Base-by-base conservation (phyloP, 495 filamentous ascomycete species). In the Hyphodiscus hymeniophilus region DNA sequence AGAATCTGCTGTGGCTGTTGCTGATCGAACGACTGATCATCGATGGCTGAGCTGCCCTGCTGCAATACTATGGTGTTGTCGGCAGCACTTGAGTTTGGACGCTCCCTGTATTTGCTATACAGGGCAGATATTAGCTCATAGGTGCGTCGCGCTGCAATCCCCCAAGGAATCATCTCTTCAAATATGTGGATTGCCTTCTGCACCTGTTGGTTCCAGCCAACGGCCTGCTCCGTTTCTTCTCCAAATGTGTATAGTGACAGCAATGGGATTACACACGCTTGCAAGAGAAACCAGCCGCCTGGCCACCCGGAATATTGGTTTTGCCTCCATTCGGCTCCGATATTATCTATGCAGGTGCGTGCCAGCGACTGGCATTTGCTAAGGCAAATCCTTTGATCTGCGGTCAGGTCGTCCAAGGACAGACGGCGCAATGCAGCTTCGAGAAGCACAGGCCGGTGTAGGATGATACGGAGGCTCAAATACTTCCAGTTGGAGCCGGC, bases 221-320 rank as follows among this genome's bases (percentile, higher is more conserved):
- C 6, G 16, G 32, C 16, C 5, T 48, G 11, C 33, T 48, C 23
- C 20, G 18, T 15, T n/a, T 48, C 36, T 8, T 16, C 22, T 7
- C 57, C 51, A n/a, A 33, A 33, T 15, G 55, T 75, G 54, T 81
- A 81, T 10, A 89, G 68, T 6, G 71, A 76, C 7, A 89, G 68
- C 1, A 89, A 69, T 1, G 84, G 84, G 16, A 89, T 77, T 75
- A 87, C 79, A 40, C 76, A 75, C 0, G 82, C 80, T 60, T 89
- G 84, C 69, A 84, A 88, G 21, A 83, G 70, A 61, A 85, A 80
- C 84, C 84, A 89, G 16, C 85, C 81, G 2, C 79, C 82, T 62
- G 82, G 84, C 83, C 84, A 87, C 2, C 82, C 82, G 15, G 71
- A 77, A 61, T 87, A 79, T 57, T 86, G 79, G 60, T 84, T 84